Conservation (phyloP, 805 yeast genomes). For the Blastobotrys peoriensis region DNA sequence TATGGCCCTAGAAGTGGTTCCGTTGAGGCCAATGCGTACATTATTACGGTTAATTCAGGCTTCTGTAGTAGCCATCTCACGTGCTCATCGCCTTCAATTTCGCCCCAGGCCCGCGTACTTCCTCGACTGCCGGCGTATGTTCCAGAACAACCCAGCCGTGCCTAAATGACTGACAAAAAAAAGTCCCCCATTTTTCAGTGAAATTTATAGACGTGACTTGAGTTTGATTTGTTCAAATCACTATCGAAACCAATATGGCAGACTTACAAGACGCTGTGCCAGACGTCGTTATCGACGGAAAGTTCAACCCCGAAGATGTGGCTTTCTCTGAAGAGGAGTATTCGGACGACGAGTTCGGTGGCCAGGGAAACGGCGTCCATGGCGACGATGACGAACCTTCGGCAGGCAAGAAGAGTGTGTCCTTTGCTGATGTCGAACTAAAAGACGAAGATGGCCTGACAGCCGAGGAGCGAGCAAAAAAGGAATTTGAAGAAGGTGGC, state of each 20-base stretch:
- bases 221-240: too few species aligned
- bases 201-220: too few species aligned
- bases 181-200: not conserved
- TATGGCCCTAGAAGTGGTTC: too few species aligned
- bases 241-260: slow-evolving; percentile 32
- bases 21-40: too few species aligned
- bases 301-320: slow-evolving; percentile 36
- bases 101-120: too few species aligned
- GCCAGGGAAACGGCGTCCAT: not conserved
- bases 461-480: slow-evolving; percentile 69
- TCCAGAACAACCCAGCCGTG: not conserved
- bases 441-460: slow-evolving; percentile 51
- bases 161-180: not conserved
- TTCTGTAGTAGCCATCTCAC: too few species aligned
- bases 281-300: slow-evolving; percentile 70
- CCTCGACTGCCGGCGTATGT: not conserved
- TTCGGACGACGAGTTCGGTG: slow-evolving; percentile 37
- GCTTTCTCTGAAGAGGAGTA: slow-evolving; percentile 36
- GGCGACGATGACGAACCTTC: slow-evolving; percentile 31
- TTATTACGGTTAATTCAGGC: too few species aligned
- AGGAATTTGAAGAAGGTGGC: slow-evolving; percentile 96
- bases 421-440: slow-evolving; percentile 65
- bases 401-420: slow-evolving; percentile 56
- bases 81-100: too few species aligned
- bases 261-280: slow-evolving; percentile 84